These are phyloP conservation scores for Agrocybe praecox DNA, from an alignment of 768 basidiomycete species.

Conservation along the genomic window DNA sequence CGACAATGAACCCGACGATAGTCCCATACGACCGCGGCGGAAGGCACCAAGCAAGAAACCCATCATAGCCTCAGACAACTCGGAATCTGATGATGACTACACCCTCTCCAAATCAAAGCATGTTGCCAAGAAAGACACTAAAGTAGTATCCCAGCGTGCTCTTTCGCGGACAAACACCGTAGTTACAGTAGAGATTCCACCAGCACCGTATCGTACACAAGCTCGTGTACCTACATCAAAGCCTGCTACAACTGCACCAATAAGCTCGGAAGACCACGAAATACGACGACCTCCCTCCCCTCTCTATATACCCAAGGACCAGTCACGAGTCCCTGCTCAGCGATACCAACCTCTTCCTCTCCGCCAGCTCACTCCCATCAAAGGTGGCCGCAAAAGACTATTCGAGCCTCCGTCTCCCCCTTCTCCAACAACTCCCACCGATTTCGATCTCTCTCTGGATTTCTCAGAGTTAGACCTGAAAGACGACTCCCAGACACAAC, in stretches of 20 bases:
- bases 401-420: slow-evolving; percentile 54
- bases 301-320: not conserved
- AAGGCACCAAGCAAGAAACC: slow-evolving; percentile 26
- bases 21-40: slow-evolving; percentile 27
- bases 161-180: slow-evolving; percentile 12
- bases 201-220: slow-evolving; percentile 30
- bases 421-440: slow-evolving; percentile 55
- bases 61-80: slow-evolving; percentile 51
- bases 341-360: slow-evolving; percentile 25
- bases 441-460: slow-evolving; percentile 56
- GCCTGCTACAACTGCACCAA: not conserved
- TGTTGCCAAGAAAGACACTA: slow-evolving; percentile 10
- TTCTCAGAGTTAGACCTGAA: slow-evolving; percentile 44
- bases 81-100: slow-evolving; percentile 35
- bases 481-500: slow-evolving; percentile 23
- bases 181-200: slow-evolving; percentile 47
- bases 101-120: slow-evolving; percentile 17
- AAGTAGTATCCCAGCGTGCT: slow-evolving; percentile 2
- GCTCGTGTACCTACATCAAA: not conserved
- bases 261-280: not conserved
- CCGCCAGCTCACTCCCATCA: slow-evolving; percentile 74
- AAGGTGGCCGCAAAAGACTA: slow-evolving; percentile 39
- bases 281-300: not conserved
- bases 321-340: not conserved
- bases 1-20: slow-evolving; percentile 24